Percentiles rank a stretch among this genome's conserved stretches.
Conservation (phyloP, 352 stramenopile species). For the Phytophthora tubulina region DNA sequence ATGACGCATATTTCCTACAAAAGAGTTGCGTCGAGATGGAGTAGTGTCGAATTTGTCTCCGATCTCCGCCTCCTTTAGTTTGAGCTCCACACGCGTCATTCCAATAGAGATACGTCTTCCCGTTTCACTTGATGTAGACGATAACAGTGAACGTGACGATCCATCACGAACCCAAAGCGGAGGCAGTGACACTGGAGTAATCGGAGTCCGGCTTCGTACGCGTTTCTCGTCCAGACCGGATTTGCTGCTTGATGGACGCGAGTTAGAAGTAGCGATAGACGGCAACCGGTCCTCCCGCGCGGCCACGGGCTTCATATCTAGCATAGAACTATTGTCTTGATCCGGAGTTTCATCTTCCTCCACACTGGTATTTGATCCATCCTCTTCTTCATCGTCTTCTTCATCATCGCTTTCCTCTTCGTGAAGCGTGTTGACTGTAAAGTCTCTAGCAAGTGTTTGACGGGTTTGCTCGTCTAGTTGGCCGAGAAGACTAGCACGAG, state of each 20-base stretch:
- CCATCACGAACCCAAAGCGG: conserved; percentile 26
- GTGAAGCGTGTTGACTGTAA: conserved; percentile 10
- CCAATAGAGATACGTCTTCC: conserved; percentile 27
- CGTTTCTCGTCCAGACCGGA: conserved; percentile 1
- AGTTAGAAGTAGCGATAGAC: conserved; percentile 15
- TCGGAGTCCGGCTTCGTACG: conserved; percentile 3
- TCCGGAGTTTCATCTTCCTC: not conserved
- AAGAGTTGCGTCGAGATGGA: conserved; percentile 34
- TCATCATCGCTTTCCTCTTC: conserved; percentile 32
- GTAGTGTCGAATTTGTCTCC: conserved; percentile 54
- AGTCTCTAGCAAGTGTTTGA: conserved; percentile 21
- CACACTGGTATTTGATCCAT: not conserved
- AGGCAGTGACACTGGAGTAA: conserved; percentile 38
- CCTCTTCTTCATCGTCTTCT: conserved; percentile 5
- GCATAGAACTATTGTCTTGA: not conserved
- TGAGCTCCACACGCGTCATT: conserved; percentile 66
- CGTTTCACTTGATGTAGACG: conserved; percentile 24
- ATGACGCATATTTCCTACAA: conserved; percentile 28
- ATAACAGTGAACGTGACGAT: conserved; percentile 29
- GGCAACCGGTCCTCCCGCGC: conserved; percentile 27
- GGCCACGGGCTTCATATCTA: not conserved
- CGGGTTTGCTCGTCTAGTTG: conserved; percentile 48
- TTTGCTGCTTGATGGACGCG: conserved; percentile 26
- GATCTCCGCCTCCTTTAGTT: conserved; percentile 65
- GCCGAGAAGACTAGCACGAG: conserved; percentile 49